A percentile compares a stretch with the other conserved stretches of the same genome.
These are phyloP conservation scores for Daldinia childiae DNA, from an alignment of 495 filamentous ascomycete genomes.

Conservation along the genomic window DNA sequence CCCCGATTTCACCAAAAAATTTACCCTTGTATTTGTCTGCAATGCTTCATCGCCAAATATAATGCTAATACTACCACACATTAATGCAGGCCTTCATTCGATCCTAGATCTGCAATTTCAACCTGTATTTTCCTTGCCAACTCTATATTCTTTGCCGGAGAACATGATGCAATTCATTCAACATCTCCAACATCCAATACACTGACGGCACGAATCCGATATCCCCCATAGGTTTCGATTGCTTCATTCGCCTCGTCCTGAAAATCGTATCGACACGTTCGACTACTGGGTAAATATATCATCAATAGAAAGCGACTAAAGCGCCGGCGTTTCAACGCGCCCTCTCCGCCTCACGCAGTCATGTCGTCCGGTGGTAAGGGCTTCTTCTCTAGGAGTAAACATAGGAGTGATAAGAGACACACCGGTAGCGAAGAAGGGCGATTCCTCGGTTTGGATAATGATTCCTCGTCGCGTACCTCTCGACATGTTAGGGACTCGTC, in stretches of 20 bases:
- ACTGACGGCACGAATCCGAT: slow-evolving; percentile 42
- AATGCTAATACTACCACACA: slow-evolving; percentile 35
- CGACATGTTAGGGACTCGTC: slow-evolving; percentile 83
- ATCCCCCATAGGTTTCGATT: slow-evolving; percentile 38
- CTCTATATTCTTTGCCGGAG: slow-evolving; percentile 34
- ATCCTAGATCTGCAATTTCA: slow-evolving; percentile 35
- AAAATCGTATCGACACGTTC: slow-evolving; percentile 19
- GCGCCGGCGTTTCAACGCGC: slow-evolving; percentile 39
- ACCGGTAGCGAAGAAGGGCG: slow-evolving; percentile 61
- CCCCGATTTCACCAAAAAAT: slow-evolving; percentile 21
- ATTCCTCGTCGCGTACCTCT: slow-evolving; percentile 74
- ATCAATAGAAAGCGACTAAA: slow-evolving; percentile 34
- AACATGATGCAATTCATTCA: slow-evolving; percentile 46
- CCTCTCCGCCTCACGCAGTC: slow-evolving; percentile 18
- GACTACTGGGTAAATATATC: slow-evolving; percentile 11
- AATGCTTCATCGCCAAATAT: slow-evolving; percentile 18
- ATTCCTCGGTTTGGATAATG: slow-evolving; percentile 60
- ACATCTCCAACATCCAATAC: slow-evolving; percentile 43
- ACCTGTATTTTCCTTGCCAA: slow-evolving; percentile 39
- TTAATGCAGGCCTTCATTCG: slow-evolving; percentile 42
- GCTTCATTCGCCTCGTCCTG: slow-evolving; percentile 8
- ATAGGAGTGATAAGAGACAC: slow-evolving; percentile 71
- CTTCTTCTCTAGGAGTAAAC: slow-evolving; percentile 84
- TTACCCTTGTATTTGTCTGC: slow-evolving; percentile 16
- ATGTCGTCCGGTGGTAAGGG: slow-evolving; percentile 81